Conservation (phyloP, 371 early-diverging fungal genomes). For the Gilbertella persicaria region DNA sequence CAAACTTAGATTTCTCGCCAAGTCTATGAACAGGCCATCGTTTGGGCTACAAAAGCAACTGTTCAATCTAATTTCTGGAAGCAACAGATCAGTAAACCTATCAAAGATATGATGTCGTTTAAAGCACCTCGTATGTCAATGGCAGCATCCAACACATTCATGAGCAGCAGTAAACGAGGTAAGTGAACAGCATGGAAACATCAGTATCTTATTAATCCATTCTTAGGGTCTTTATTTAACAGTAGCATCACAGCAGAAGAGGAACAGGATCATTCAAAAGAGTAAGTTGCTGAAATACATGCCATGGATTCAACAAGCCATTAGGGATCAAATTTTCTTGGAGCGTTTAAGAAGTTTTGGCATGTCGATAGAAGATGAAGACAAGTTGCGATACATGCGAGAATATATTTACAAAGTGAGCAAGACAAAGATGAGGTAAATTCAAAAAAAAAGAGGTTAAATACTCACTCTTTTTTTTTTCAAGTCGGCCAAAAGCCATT, state of each 20-base stretch:
- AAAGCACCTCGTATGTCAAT: background rate
- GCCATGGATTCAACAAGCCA: background rate
- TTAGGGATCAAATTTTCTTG: conserved; percentile 58
- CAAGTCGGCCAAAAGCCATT: conserved; percentile 28
- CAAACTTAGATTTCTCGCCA: conserved; percentile 47
- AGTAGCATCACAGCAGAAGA: conserved; percentile 13
- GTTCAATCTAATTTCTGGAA: conserved; percentile 58
- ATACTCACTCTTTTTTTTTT: background rate
- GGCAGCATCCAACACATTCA: background rate
- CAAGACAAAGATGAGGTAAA: conserved; percentile 54
- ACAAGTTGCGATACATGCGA: conserved; percentile 71
- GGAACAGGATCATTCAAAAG: conserved; percentile 40
- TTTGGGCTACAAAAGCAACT: conserved; percentile 63
- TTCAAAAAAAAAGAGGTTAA: background rate
- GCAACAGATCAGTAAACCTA: conserved; percentile 25
- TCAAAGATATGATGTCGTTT: background rate
- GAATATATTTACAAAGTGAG: conserved; percentile 79
- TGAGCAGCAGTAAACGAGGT: conserved; percentile 6
- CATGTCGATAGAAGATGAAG: conserved; percentile 79
- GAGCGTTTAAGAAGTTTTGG: conserved; percentile 68
- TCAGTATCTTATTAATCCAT: background rate
- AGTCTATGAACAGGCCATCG: conserved; percentile 62
- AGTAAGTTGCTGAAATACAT: conserved; percentile 36
- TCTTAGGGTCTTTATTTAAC: background rate
- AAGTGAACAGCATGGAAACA: too few species aligned